Percentiles rank a stretch among this genome's conserved stretches.
These are phyloP conservation scores for Blastocystis sp. DNA, from an alignment of 352 stramenopile species.

Conservation along the genomic window DNA sequence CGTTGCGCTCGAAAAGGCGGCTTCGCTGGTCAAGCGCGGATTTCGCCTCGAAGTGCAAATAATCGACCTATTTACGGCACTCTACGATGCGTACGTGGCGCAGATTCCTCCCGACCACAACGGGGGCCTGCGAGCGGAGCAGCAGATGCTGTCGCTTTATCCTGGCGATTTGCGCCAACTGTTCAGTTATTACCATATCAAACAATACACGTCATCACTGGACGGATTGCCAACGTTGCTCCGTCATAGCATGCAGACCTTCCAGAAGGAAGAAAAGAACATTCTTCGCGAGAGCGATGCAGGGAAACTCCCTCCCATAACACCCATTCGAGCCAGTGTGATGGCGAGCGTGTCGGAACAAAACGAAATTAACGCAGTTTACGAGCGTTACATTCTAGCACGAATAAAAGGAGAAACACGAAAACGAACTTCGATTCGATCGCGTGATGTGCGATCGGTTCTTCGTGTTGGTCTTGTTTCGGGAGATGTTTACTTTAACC, in stretches of 20 bases:
- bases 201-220: slow-evolving; percentile 41
- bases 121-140: neutral
- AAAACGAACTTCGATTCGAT: neutral
- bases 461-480: slow-evolving; percentile 47
- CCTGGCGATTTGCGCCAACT: neutral
- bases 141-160: slow-evolving; percentile 30
- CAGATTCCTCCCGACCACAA: slow-evolving; percentile 21
- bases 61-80: slow-evolving; percentile 18
- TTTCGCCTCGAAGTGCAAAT: slow-evolving; percentile 22
- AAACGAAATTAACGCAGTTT: slow-evolving; percentile 10
- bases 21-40: slow-evolving; percentile 8
- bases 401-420: neutral
- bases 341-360: slow-evolving; percentile 16
- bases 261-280: neutral
- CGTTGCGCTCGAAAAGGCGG: neutral
- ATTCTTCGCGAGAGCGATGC: neutral
- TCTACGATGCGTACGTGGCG: slow-evolving; percentile 28
- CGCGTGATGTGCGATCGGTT: neutral
- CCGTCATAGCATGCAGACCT: neutral
- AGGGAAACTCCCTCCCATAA: neutral
- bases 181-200: slow-evolving; percentile 48
- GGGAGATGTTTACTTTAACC: slow-evolving; percentile 28
- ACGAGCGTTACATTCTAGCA: neutral
- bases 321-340: slow-evolving; percentile 18
- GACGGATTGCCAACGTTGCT: neutral